Base-by-base conservation (phyloP, 805 yeast genomes). In the Wickerhamomyces chaumierensis region DNA sequence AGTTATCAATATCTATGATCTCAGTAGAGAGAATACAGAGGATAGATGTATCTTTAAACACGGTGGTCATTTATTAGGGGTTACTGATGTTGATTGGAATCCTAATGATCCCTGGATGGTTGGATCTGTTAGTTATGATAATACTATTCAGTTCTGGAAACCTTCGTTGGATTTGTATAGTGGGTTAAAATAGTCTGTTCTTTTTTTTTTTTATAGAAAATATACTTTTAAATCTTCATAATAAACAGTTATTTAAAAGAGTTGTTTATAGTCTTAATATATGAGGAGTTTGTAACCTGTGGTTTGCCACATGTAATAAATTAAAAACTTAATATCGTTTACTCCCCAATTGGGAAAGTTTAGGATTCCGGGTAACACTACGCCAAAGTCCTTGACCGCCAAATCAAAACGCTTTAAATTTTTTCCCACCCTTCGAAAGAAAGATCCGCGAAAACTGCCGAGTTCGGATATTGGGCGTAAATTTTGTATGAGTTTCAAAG, bases 1-100 rank as follows among this genome's bases (percentile, higher is more conserved):
- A 1, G 48, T 68, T 35, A 86, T 80, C 9, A 75, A 73, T 48
- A 31, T 85, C 2, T 77, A 79, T 73, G 81, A 82, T 48, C 53
- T 73, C 3, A 45, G 66, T 5, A 42, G 48, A 4, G 49, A 50
- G 3, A 52, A 37, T 1, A 55, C 48, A 1, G 52, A 55, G 16
- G 57, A 48, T 37, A 51, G 70, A 38, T 25, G 29, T 25, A 34
- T 75, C 7, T 87, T 88, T 52, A 66, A 68, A 3, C 97, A 88
- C 58, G 80, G 78, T 3, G 96, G 96, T 0, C 97, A 88, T 56
- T 70, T 80, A 71, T 63, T 81, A n/a, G 87, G 90, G 3, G 84
- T 88, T 3, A 82, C 81, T 46, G 96, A 87, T 49, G 60, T 86
- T 21, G 69, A 75, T 27, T 88, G 96, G 96, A 81, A 83, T 40